Base-by-base conservation (phyloP, 441 rosid species). In the Adansonia gregorii region DNA sequence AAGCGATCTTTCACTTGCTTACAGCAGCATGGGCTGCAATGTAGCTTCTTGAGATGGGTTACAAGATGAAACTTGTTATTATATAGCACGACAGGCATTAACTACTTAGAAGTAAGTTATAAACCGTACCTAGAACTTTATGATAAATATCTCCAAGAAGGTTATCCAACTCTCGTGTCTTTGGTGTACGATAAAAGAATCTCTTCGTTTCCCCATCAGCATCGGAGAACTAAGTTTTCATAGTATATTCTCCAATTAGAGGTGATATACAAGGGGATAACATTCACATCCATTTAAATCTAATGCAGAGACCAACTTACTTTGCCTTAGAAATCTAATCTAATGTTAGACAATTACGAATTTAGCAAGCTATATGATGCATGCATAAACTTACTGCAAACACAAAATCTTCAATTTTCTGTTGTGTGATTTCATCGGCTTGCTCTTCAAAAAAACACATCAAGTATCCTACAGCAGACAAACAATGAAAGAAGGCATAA, bases 71-170 rank as follows among this genome's bases (percentile, higher is more conserved):
- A 27, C 15, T 71, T 31, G 46, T 27, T 52, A 71, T 8, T n/a
- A 14, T 70, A 27, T 17, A 71, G 17, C n/a, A 72, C 10, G 35
- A 14, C 10, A 54, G 6, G 24, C 49, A 55, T 72, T 35, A 54
- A 49, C 45, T 43, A 51, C 67, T 63, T 54, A 73, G 35, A 39
- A 45, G 51, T 41, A 72, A 71, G 20, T 58, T 54, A 56, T 52
- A 83, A 73, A 66, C 63, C 83, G 48, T 80, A 92, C 99, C 99
- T 73, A 96, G 82, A 80, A 92, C 90, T 88, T 96, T 96, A 78
- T 96, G 99, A 84, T 94, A 94, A 81, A 96, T 90, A 83, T 96
- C 99, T 82, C 99, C 98, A 67, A 94, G 92, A 83, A 91, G 91
- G 74, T 86, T 84, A 82, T 93, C 98, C 86, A 96, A 78, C 85